Percentiles rank a stretch among this genome's conserved stretches.
These are phyloP conservation scores for Tricholoma saponaceum DNA, from an alignment of 768 basidiomycete species.

Conservation along the genomic window DNA sequence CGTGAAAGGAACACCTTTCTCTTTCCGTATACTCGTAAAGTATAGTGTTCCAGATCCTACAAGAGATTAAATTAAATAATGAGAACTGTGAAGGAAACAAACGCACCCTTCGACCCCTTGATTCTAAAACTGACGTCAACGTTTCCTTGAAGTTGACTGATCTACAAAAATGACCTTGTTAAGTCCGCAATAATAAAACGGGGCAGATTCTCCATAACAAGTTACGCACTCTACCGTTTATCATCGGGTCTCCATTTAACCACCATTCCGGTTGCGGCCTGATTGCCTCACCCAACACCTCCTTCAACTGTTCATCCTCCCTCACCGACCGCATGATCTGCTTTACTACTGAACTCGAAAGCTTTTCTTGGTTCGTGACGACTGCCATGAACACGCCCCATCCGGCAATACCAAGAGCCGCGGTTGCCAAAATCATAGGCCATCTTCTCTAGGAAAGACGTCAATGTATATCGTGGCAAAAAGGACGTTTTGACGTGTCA, in stretches of 20 bases:
- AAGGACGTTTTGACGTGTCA: constrained; percentile 4
- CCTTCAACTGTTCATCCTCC: constrained; percentile 44
- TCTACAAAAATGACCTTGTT: constrained; percentile 33
- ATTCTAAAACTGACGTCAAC: constrained; percentile 76
- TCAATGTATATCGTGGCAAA: neutral
- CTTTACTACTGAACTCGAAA: constrained; percentile 70
- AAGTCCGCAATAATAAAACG: neutral
- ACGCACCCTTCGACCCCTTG: constrained; percentile 63
- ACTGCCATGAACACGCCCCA: constrained; percentile 70
- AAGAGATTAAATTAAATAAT: neutral
- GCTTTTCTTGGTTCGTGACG: constrained; percentile 73
- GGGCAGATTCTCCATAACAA: no score
- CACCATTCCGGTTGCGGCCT: constrained; percentile 67
- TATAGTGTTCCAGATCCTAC: constrained; percentile 73
- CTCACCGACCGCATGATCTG: constrained; percentile 60
- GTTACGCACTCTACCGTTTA: constrained; percentile 59
- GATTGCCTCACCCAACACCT: constrained; percentile 61
- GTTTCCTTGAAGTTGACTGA: constrained; percentile 70
- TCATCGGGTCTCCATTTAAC: constrained; percentile 72
- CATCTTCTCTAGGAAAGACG: constrained; percentile 40
- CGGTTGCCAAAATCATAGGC: constrained; percentile 51
- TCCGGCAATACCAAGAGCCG: constrained; percentile 48
- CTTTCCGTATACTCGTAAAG: constrained; percentile 78
- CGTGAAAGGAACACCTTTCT: constrained; percentile 66
- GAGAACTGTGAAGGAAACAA: neutral